Base-by-base conservation (phyloP, 345 rosid genomes). In the Populus pruinosa region DNA sequence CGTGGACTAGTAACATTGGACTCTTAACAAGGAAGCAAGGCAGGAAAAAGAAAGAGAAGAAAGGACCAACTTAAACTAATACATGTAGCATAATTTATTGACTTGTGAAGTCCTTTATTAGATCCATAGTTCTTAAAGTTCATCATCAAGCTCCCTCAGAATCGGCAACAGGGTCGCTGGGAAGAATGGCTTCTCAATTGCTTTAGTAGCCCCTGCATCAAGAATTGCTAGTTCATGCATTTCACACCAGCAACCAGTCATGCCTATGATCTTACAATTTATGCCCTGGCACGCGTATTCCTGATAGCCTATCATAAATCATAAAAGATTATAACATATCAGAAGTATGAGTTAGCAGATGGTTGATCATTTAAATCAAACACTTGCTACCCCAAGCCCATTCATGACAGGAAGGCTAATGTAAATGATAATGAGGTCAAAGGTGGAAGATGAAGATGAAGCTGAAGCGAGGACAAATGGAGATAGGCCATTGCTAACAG, bases 71-170 rank as follows among this genome's bases (percentile, higher is more conserved):
- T 41, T 14, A 23, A 38, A 55, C 17, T 8, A 7, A 18, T 55
- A 20, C 33, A 53, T 43, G 65, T 20, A 49, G 5, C 36, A 27
- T 49, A 27, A 20, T 35, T 72, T 72, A 6, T 50, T 36, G 47
- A 33, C 43, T 12, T 23, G 14, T 43, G 76, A 66, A 71, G 62
- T 50, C 62, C 41, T 49, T 63, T 71, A 18, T 27, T 14, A 13
- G 66, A 72, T 56, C 25, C 31, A 17, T 8, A 13, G 27, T 20
- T 11, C 76, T 70, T 29, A 20, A 35, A 35, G 23, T 33, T 70
- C 74, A 14, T 50, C 76, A 62, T 81, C 74, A 3, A 77, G 53
- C 33, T 80, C 79, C 73, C 53, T 70, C 59, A 80, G 73, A 39
- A 65, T 66, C 0, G 63, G 63, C 63, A 76, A 59, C 77, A 81